Percentiles rank a stretch among this genome's conserved stretches.
Conservation (phyloP, 768 basidiomycete genomes). For the Trametes cubensis region DNA sequence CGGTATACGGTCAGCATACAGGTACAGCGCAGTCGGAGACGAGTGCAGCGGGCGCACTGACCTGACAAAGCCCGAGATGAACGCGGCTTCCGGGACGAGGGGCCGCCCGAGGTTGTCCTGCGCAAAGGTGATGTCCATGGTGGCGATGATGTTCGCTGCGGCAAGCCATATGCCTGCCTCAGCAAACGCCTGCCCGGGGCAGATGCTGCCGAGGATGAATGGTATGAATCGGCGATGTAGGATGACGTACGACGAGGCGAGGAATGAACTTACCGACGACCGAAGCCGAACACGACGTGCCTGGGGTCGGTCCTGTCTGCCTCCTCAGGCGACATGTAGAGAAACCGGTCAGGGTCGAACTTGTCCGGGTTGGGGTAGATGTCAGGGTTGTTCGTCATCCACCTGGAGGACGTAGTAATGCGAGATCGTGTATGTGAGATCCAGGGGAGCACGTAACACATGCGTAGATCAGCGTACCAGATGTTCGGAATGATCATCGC, state of each 20-base stretch:
- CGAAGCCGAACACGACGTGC: slow-evolving; percentile 25
- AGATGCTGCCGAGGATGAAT: slow-evolving; percentile 21
- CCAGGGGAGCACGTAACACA: neutral
- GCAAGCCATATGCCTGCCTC: slow-evolving; percentile 30
- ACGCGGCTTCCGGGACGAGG: slow-evolving; percentile 42
- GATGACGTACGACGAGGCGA: neutral
- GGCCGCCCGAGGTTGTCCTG: slow-evolving; percentile 45
- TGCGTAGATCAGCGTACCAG: slow-evolving; percentile 15
- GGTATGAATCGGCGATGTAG: neutral
- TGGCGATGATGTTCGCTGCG: slow-evolving; percentile 31
- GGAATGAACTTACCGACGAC: slow-evolving; percentile 18
- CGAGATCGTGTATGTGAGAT: neutral
- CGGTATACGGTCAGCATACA: neutral
- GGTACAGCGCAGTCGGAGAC: neutral
- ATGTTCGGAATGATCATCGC: slow-evolving; percentile 30
- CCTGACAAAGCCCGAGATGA: slow-evolving; percentile 40
- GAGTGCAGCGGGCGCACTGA: neutral
- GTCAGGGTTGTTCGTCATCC: slow-evolving; percentile 23
- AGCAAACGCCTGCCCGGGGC: slow-evolving; percentile 33
- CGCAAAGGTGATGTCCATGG: slow-evolving; percentile 26
- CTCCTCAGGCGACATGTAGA: slow-evolving; percentile 14
- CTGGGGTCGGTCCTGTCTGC: slow-evolving; percentile 10
- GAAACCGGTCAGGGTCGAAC: slow-evolving; percentile 29
- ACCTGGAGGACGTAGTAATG: slow-evolving; percentile 16
- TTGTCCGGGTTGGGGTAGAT: slow-evolving; percentile 26